Percentiles rank a stretch among this genome's conserved stretches.
These are phyloP conservation scores for Leishmania braziliensis DNA, from an alignment of 208 protist species.

Conservation along the genomic window DNA sequence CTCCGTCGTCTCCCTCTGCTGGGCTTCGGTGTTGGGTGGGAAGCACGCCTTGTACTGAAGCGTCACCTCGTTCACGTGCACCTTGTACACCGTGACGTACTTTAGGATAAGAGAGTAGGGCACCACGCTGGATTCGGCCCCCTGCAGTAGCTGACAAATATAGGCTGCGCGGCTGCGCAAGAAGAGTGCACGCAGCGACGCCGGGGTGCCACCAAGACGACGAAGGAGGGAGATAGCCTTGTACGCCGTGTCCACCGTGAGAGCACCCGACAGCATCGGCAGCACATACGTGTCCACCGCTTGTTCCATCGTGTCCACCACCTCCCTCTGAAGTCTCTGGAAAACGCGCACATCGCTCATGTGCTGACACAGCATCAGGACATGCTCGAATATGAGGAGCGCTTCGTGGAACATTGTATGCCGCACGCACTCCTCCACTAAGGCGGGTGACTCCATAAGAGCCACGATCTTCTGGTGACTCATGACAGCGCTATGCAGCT, in stretches of 20 bases:
- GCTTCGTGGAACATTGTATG: conserved; percentile 86
- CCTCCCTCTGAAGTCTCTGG: conserved; percentile 27
- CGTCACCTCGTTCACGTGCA: conserved; percentile 73
- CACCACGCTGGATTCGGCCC: conserved; percentile 43
- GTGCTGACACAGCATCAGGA: conserved; percentile 44
- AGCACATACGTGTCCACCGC: conserved; percentile 53
- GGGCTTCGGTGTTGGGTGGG: conserved; percentile 28
- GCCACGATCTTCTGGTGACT: conserved; percentile 71
- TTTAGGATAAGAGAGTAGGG: conserved; percentile 67
- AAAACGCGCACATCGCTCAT: conserved; percentile 42
- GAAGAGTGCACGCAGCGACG: conserved; percentile 53
- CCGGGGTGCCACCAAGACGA: conserved; percentile 44
- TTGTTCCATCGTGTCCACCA: conserved; percentile 39
- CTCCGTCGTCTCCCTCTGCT: conserved; percentile 13
- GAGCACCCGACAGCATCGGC: conserved; percentile 56
- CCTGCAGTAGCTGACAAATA: conserved; percentile 42
- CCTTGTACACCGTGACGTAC: conserved; percentile 73
- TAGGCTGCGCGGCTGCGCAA: conserved; percentile 52
- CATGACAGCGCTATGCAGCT: conserved; percentile 46
- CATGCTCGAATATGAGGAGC: conserved; percentile 68
- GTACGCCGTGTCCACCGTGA: conserved; percentile 69
- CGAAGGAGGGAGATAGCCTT: conserved; percentile 68
- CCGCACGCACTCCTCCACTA: conserved; percentile 70
- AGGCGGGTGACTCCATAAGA: conserved; percentile 66
- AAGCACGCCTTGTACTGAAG: conserved; percentile 83